Evolutionary conservation across 768 basidiomycete species (phyloP), one percentile per base, ranked within the genome.

Genomic region (Hericium erinaceus): DNA sequence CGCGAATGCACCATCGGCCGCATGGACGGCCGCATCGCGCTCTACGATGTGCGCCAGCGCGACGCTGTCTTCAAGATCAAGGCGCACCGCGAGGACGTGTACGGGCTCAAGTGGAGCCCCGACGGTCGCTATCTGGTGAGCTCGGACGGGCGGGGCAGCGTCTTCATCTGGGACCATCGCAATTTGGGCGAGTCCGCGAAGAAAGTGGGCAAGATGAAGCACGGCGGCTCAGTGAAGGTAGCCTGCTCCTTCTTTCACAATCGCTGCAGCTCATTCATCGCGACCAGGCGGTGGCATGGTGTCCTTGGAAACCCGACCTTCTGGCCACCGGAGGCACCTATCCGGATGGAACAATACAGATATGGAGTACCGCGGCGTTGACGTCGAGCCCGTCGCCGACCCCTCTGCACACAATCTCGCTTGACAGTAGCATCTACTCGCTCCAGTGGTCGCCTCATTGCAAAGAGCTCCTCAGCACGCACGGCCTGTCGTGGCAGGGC

Each of bases 311-410:
- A 62, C 73, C 75, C 4, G 80, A 80, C 56, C 73, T 89, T 4
- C 73, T 88, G 28, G 86, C 87, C 4, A 80, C 83, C 0, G 86
- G 85, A 15, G 82, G 85, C 12, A 80, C 79, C 13, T 82, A 82
- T 46, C 78, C 78, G 13, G 86, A 88, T 61, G 80, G 82, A 51
- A 74, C 69, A 28, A 75, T 82, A 63, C 80, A 77, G 58, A 73
- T 83, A 41, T 84, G 81, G 74, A 77, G 72, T 64, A 72, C 73
- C 26, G 76, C 75, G 39, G 58, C 73, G 26, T 80, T 81, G 3
- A 69, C 75, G 11, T 72, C 76, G 7, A 73, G 73, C 11, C 39
- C 57, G n/a, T 51, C 57, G 11, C 74, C 80, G 40, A 74, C 77
- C 41, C 80, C 83, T 3, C 67, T 78, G 16, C 73, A 75, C 55